Conservation (phyloP, 1,139 yeast species). For the Scheffersomyces quercinus region DNA sequence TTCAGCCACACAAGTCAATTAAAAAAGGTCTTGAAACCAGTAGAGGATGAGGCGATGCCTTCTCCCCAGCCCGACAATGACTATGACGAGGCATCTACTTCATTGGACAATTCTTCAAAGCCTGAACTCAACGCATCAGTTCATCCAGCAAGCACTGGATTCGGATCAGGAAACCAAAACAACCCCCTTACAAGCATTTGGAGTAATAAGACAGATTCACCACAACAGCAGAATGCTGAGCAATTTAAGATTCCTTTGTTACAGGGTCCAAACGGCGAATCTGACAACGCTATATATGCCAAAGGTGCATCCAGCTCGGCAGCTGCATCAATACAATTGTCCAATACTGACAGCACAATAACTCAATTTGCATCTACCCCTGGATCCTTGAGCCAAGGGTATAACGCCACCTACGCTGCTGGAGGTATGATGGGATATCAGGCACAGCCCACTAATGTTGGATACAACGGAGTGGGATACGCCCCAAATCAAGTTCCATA, state of each 20-base stretch:
- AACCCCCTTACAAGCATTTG: not conserved
- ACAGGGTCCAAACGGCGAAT: no score
- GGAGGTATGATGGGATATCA: no score
- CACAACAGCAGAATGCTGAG: not conserved
- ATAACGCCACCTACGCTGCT: no score
- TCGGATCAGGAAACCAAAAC: no score
- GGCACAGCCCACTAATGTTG: no score
- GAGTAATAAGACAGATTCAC: constrained; percentile 3
- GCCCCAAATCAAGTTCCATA: constrained; percentile 1
- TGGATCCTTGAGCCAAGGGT: no score
- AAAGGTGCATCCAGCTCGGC: no score
- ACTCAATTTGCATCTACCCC: no score
- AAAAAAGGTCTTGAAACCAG: constrained; percentile 4
- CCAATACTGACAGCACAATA: no score
- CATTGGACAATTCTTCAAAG: constrained; percentile 3
- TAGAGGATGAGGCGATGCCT: no score
- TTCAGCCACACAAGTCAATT: constrained; percentile 27
- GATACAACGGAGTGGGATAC: not conserved
- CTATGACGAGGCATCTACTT: constrained; percentile 3
- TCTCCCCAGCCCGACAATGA: constrained; percentile 4
- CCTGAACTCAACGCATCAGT: not conserved
- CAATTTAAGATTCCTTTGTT: constrained; percentile 5
- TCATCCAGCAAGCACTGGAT: not conserved
- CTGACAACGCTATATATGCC: no score
- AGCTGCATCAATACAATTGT: no score